phyloP scores from a whole-genome alignment of 805 yeast genomes.

The Ogataea neopini region DNA sequence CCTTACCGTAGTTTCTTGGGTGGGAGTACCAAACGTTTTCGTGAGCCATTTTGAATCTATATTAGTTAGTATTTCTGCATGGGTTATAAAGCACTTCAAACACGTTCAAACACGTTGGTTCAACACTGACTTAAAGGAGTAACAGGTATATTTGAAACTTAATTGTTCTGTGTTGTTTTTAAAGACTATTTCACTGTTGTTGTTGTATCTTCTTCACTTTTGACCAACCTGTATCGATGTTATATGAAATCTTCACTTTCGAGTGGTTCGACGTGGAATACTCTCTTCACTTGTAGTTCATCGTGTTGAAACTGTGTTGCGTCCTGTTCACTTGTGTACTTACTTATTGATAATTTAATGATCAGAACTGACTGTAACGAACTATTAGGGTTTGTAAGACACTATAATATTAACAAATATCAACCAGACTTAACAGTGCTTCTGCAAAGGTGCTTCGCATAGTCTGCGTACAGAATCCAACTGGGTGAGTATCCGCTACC shows the following conservation, averaged over 20 bases:
- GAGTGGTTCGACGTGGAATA: no score
- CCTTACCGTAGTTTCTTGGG: conserved; percentile 99
- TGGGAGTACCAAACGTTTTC: conserved; percentile 99
- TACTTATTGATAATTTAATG: conserved; percentile 12
- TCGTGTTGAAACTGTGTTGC: neutral
- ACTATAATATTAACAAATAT: conserved; percentile 1
- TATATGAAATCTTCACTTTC: no score
- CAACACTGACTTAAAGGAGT: no score
- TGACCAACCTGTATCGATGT: no score
- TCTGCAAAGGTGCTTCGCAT: neutral
- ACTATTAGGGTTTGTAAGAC: neutral
- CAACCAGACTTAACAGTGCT: conserved; percentile 3
- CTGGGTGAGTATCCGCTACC: neutral
- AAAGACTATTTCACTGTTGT: no score
- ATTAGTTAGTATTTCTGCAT: conserved; percentile 24
- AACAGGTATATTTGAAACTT: no score
- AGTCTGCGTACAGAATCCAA: conserved; percentile 3
- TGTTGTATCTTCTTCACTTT: no score
- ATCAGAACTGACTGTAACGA: conserved; percentile 9
- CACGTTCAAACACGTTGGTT: neutral
- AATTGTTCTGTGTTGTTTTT: no score
- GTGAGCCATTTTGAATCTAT: conserved; percentile 87
- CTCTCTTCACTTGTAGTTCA: no score
- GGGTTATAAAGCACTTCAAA: no score
- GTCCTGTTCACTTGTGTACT: conserved; percentile 6